A percentile compares a stretch with the other conserved stretches of the same genome.
phyloP scores from a whole-genome alignment of 164 flowering plant genomes.

The Vitis riparia region DNA sequence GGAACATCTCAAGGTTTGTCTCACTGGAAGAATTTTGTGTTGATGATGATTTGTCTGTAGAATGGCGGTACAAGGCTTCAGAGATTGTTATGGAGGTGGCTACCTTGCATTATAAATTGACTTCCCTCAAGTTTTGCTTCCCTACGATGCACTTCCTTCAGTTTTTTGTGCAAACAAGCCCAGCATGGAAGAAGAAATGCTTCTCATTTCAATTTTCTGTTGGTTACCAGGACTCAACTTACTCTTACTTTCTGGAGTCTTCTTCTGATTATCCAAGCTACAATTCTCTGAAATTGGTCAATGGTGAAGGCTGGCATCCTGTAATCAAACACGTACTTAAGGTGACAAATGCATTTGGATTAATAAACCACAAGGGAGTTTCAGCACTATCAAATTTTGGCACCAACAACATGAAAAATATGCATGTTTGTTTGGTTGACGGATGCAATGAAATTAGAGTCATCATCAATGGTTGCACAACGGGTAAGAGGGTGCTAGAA shows the following conservation, averaged over 20 bases:
- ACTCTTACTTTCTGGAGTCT: background rate
- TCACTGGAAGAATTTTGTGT: conserved; percentile 20
- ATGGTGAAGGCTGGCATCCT: background rate
- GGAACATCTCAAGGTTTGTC: background rate
- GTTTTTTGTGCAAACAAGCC: background rate
- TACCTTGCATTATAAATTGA: background rate
- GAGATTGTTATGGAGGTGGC: conserved; percentile 10
- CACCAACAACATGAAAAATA: background rate
- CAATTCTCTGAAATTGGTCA: conserved; percentile 4
- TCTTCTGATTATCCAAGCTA: background rate
- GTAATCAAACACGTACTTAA: conserved; percentile 9
- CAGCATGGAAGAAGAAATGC: conserved; percentile 1
- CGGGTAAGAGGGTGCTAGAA: background rate
- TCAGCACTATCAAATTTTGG: conserved; percentile 13
- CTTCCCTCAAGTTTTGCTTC: conserved; percentile 9
- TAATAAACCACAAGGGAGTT: conserved; percentile 12
- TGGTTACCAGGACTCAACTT: background rate
- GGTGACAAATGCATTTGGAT: conserved; percentile 8
- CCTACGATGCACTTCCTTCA: conserved; percentile 1
- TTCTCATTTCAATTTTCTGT: conserved; percentile 13
- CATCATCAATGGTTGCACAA: background rate
- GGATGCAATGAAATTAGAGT: conserved; percentile 6
- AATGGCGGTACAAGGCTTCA: background rate
- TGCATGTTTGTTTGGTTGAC: conserved; percentile 11
- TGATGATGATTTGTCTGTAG: conserved; percentile 1